Evolutionary conservation across 306 rosid genomes (phyloP).

Genomic region (Arachis stenosperma): DNA sequence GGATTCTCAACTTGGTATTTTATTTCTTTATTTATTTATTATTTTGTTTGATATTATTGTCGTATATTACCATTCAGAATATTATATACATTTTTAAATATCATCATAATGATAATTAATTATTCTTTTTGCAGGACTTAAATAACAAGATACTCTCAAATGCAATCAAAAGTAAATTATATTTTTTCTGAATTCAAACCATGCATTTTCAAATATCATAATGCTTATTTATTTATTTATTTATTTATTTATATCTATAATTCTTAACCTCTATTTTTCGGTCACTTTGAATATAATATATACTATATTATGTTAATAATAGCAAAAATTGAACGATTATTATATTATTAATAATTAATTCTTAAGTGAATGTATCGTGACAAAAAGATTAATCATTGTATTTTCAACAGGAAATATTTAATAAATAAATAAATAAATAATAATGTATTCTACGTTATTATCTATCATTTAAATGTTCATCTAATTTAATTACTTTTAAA

Average conservation of each 20-base stretch:
- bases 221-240: no score
- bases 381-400: no score
- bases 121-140: conserved; percentile 57
- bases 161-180: conserved; percentile 57
- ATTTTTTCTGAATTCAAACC: background rate
- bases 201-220: no score
- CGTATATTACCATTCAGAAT: background rate
- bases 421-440: background rate
- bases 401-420: no score
- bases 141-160: conserved; percentile 50
- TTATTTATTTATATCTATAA: no score
- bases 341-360: no score
- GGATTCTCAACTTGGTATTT: conserved; percentile 57
- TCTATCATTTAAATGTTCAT: background rate
- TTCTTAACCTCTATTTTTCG: no score
- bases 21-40: background rate
- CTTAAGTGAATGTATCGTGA: no score
- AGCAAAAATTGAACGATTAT: background rate
- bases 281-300: no score
- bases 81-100: background rate
- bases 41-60: background rate
- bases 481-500: background rate
- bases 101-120: background rate
- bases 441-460: background rate
- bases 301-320: no score